Base-by-base conservation (phyloP, 352 stramenopile species). In the Pythium dissotocum region DNA sequence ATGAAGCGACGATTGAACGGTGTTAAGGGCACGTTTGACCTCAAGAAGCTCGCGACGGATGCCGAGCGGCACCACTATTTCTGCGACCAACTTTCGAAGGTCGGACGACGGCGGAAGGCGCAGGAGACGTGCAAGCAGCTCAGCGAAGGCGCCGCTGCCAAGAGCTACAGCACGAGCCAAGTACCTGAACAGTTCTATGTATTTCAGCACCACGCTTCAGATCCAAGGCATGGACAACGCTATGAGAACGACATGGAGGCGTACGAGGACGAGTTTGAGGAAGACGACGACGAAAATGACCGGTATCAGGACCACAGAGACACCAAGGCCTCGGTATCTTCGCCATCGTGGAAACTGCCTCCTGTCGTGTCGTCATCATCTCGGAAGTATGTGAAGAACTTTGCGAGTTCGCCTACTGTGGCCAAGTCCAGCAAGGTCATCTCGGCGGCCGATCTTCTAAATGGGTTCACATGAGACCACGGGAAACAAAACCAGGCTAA, bases 51-150 rank as follows among this genome's bases (percentile, higher is more conserved):
- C 32, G 76, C 76, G 24, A 59, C 38, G 2, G 79, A 91, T 10
- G 81, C 76, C 0, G 76, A 79, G 32, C 73, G 70, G 32, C 72
- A 84, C 48, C 55, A 73, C 1, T 89, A 89, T 35, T 78, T 87
- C 16, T 69, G 70, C 13, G 77, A 83, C 9, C 79, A 91, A 60
- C 75, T 91, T 35, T 86, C 79, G 14, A 89, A 91, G 61, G 58
- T 80, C 2, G 71, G 71, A 2, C 77, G 79, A 18, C 65, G 83
- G 9, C 59, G 71, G 24, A 78, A 83, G 44, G 70, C 83, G 44
- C 74, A 77, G 44, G 73, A 83, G 2, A 77, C 75, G 24, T 86
- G 75, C 61, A 53, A 67, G 42, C 58, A 69, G 5, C 54, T 76
- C 12, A 54, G 36, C 16, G 60, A 74, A 9, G 26, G 58, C 5